Conservation (phyloP, 2,329 filamentous ascomycete species). For the Pseudogymnoascus sp. region DNA sequence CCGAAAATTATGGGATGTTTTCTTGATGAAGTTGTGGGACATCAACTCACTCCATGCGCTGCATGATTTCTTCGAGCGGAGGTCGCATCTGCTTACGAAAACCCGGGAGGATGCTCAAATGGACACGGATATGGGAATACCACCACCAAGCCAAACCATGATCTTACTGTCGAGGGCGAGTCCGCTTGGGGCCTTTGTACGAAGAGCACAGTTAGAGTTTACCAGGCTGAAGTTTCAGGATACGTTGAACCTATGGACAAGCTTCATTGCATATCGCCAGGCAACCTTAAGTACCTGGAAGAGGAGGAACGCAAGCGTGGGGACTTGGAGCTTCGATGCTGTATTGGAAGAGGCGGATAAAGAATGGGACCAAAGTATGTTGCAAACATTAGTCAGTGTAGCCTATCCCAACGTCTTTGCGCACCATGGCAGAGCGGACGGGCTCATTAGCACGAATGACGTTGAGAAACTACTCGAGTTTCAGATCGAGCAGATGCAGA, state of each 20-base stretch:
- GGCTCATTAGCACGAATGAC: conserved; percentile 64
- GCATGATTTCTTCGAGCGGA: conserved; percentile 63
- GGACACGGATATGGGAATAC: conserved; percentile 45
- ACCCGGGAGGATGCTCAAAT: conserved; percentile 52
- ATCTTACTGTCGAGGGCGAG: conserved; percentile 65
- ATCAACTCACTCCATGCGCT: conserved; percentile 75
- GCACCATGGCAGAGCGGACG: conserved; percentile 26
- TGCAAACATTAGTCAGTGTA: conserved; percentile 31
- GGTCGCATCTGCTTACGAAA: conserved; percentile 51
- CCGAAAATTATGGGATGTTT: conserved; percentile 77
- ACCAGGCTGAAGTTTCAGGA: conserved; percentile 73
- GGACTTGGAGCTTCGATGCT: conserved; percentile 47
- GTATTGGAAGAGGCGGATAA: conserved; percentile 44
- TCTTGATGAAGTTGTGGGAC: conserved; percentile 74
- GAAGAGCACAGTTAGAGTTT: conserved; percentile 72
- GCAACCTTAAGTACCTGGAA: conserved; percentile 59
- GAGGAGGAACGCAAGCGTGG: conserved; percentile 39
- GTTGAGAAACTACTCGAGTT: conserved; percentile 77
- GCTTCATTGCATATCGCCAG: conserved; percentile 72
- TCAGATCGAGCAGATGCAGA: conserved; percentile 81
- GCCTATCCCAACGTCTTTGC: conserved; percentile 21
- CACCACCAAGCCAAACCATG: conserved; percentile 39
- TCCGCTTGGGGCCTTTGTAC: conserved; percentile 73
- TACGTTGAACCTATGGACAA: conserved; percentile 69
- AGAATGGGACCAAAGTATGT: conserved; percentile 43